Conservation (phyloP, 2,329 filamentous ascomycete genomes). For the Diaporthe helianthi region DNA sequence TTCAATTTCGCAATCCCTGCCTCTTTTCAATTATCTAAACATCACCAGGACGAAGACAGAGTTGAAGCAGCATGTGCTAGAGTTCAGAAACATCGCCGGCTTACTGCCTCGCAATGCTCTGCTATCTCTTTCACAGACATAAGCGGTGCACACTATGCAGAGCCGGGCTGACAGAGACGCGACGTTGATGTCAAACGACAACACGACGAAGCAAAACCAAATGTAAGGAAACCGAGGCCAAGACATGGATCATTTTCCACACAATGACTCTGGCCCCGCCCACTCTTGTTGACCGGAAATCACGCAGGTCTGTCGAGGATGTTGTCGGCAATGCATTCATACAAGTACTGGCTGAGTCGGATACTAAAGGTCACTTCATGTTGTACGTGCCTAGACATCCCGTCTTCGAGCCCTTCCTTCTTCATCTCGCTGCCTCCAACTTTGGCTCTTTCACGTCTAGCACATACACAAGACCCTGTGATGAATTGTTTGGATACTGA, state of each 20-base stretch:
- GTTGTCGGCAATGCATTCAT: background rate
- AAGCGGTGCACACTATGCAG: background rate
- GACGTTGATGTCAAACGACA: too few species aligned
- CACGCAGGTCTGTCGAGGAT: background rate
- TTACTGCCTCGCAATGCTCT: background rate
- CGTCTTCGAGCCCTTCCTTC: background rate
- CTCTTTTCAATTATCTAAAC: background rate
- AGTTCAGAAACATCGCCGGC: background rate
- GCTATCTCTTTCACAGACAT: background rate
- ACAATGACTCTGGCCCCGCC: background rate
- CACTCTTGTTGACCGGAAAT: background rate
- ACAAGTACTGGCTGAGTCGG: background rate
- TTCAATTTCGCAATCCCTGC: too few species aligned
- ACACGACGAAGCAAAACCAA: background rate
- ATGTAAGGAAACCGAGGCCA: constrained; percentile 7
- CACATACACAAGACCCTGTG: background rate
- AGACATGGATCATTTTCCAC: background rate
- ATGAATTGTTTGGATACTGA: background rate
- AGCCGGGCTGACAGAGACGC: background rate
- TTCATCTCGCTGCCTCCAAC: background rate
- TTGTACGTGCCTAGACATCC: background rate
- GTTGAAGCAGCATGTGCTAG: background rate
- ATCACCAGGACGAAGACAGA: background rate
- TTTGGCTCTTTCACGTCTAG: too few species aligned
- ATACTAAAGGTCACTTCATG: background rate